Conservation (phyloP, 2,329 filamentous ascomycete species). For the Daldinia sp. region DNA sequence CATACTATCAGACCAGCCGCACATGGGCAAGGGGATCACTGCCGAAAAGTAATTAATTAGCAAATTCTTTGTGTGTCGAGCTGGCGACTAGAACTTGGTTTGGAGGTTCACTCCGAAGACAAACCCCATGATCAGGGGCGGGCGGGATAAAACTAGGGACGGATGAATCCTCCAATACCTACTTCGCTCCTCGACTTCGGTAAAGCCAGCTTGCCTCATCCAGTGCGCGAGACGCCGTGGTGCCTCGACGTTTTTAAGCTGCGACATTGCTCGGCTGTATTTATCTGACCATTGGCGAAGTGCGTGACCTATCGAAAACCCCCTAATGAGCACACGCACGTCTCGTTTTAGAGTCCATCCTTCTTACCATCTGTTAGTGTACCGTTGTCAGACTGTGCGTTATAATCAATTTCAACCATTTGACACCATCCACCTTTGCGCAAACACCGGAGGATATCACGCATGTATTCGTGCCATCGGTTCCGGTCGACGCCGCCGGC, state of each 20-base stretch:
- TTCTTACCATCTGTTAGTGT: slow-evolving; percentile 72
- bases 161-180: slow-evolving; percentile 21
- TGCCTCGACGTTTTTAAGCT: slow-evolving; percentile 75
- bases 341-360: not conserved
- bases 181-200: slow-evolving; percentile 69
- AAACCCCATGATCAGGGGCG: slow-evolving; percentile 8
- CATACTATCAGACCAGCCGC: slow-evolving; percentile 76
- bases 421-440: slow-evolving; percentile 87
- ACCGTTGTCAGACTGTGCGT: slow-evolving; percentile 87
- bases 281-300: slow-evolving; percentile 75
- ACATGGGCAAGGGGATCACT: slow-evolving; percentile 75
- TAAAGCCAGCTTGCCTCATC: slow-evolving; percentile 73
- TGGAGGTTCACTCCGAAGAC: slow-evolving; percentile 10
- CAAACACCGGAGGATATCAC: slow-evolving; percentile 78
- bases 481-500: slow-evolving; percentile 76
- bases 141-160: slow-evolving; percentile 17
- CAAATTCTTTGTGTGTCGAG: slow-evolving; percentile 38
- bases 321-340: slow-evolving; percentile 31
- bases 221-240: slow-evolving; percentile 70
- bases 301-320: slow-evolving; percentile 64
- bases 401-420: slow-evolving; percentile 88
- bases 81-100: slow-evolving; percentile 1
- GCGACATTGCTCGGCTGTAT: slow-evolving; percentile 70
- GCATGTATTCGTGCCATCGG: slow-evolving; percentile 81
- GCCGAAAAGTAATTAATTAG: slow-evolving; percentile 26